Evolutionary conservation across 768 basidiomycete species (phyloP), one percentile per base, ranked within the genome.

Genomic region (Lanmaoa rubissima): DNA sequence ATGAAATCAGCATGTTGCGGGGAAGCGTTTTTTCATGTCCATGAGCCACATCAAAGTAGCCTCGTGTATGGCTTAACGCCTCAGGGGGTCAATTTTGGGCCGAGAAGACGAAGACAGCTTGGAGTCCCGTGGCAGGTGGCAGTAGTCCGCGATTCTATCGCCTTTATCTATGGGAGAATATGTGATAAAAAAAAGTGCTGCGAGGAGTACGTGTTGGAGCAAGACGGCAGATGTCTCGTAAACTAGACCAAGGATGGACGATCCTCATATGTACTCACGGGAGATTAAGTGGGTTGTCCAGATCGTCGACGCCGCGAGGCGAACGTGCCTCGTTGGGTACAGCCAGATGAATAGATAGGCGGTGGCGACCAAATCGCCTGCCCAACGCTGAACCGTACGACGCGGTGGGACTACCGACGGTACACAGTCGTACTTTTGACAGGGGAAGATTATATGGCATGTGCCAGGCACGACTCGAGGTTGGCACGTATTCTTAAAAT

Each of bases 1-100:
- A 68, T 68, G 66, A 68, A 68, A 59, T 16, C 31, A 6, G 52
- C 67, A 24, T 68, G 67, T 60, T 68, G 66, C 47, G 66, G 66
- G 67, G 66, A 68, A 68, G 62, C n/a, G 28, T 49, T 48, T 64
- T 65, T 56, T 38, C 39, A 32, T 40, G 19, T 32, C 35, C 26
- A n/a, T 2, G 16, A 46, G 47, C 53, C 55, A 54, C 39, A 41
- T 46, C 45, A 35, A 55, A 65, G 19, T 46, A 47, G 48, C 66
- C 65, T 67, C 65, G 61, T 67, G 65, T 59, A 14, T 53, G 53
- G 51, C 43, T 45, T 44, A 17, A 52, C 28, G 7, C 40, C 61
- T 57, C 55, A 65, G 46, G 58, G 35, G 57, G n/a, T 32, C 34
- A 10, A 55, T 17, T 54, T 66, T 47, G 32, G 58, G 19, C 16